These are phyloP conservation scores for thale cress (Arabidopsis thaliana) DNA, from an alignment of 345 rosid species.

Conservation along the genomic window TAIR10.1 NC_003070.9:29533501-29534000, in stretches of 20 bases:
- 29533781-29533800: slow-evolving; percentile 44
- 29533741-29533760: too few relatives aligned
- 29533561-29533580: slow-evolving; percentile 59
- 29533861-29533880: slow-evolving; percentile 52
- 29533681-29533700: too few relatives aligned
- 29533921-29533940: slow-evolving; percentile 77
- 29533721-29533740: slow-evolving; percentile 58
- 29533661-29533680: too few relatives aligned
- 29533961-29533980: slow-evolving; percentile 9
- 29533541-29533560: slow-evolving; percentile 54
- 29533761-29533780: not conserved
- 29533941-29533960: slow-evolving; percentile 70
- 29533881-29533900: slow-evolving; percentile 69
- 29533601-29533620: slow-evolving; percentile 56
- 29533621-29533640: too few relatives aligned
- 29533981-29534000: too few relatives aligned
- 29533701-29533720: slow-evolving; percentile 59
- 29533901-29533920: slow-evolving; percentile 72
- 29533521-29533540: slow-evolving; percentile 76
- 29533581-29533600: slow-evolving; percentile 65
- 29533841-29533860: slow-evolving; percentile 58
- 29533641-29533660: too few relatives aligned
- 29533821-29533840: slow-evolving; percentile 54
- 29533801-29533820: slow-evolving; percentile 45
- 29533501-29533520: slow-evolving; percentile 51